Evolutionary conservation across 2,329 filamentous ascomycete genomes (phyloP).

Genomic region (Claviceps humidiphila): DNA sequence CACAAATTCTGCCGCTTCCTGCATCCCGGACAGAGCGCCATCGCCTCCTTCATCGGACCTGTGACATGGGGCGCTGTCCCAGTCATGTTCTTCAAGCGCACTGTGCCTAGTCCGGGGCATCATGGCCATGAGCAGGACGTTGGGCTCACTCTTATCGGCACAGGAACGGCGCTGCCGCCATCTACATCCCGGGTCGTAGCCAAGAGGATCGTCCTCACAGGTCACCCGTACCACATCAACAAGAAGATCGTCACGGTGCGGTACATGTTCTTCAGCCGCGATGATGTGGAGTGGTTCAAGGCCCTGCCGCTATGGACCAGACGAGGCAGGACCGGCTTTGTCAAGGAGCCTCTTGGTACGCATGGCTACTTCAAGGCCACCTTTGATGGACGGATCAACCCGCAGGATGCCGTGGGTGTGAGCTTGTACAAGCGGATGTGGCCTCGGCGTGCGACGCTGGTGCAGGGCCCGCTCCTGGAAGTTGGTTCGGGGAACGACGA

Average conservation of each 20-base stretch:
- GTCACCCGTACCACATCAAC: slow-evolving; percentile 97
- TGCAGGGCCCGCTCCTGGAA: slow-evolving; percentile 30
- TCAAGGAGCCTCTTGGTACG: slow-evolving; percentile 90
- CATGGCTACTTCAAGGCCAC: slow-evolving; percentile 99
- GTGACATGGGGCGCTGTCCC: slow-evolving; percentile 89
- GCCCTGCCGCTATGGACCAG: slow-evolving; percentile 89
- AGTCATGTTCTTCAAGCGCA: slow-evolving; percentile 70
- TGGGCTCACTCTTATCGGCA: slow-evolving; percentile 63
- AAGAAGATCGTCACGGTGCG: slow-evolving; percentile 92
- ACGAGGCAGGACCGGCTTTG: slow-evolving; percentile 72
- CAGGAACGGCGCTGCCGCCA: slow-evolving; percentile 74
- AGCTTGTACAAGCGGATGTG: slow-evolving; percentile 79
- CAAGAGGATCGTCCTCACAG: slow-evolving; percentile 86
- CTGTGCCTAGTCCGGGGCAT: slow-evolving; percentile 24
- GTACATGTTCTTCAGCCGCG: slow-evolving; percentile 99
- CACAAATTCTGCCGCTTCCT: slow-evolving; percentile 92
- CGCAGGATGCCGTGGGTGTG: slow-evolving; percentile 84
- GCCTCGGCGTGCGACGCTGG: slow-evolving; percentile 52
- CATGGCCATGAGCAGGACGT: slow-evolving; percentile 32
- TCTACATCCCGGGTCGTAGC: slow-evolving; percentile 69
- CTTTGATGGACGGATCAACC: slow-evolving; percentile 92
- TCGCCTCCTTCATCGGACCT: slow-evolving; percentile 82
- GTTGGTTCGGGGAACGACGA: slow-evolving; percentile 10
- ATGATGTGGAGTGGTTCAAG: slow-evolving; percentile 96
- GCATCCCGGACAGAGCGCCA: slow-evolving; percentile 77